These are phyloP conservation scores for Wickerhamiella pararugosa DNA, from an alignment of 1,139 yeast species.

Conservation along the genomic window DNA sequence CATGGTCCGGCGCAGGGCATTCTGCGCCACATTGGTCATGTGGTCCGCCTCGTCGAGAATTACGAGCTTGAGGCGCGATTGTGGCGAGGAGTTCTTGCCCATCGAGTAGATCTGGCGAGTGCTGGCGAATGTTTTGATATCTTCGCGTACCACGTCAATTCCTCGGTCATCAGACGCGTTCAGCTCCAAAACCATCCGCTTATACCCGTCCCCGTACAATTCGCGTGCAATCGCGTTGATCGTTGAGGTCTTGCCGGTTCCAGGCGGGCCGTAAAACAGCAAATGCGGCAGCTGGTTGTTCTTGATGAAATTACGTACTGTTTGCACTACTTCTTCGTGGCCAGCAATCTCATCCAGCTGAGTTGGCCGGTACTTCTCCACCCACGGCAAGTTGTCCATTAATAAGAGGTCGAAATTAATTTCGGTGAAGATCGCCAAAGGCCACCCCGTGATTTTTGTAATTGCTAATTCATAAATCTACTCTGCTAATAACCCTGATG, in stretches of 20 bases:
- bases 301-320: conserved; percentile 67
- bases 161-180: conserved; percentile 98
- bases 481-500: not conserved
- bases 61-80: conserved; percentile 51
- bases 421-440: too few relatives aligned
- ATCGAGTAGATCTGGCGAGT: conserved; percentile 85
- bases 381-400: conserved; percentile 33
- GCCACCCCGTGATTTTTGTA: not conserved
- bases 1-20: conserved; percentile 78
- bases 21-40: conserved; percentile 95
- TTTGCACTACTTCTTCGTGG: conserved; percentile 71
- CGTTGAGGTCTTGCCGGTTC: conserved; percentile 94
- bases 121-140: conserved; percentile 79
- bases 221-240: conserved; percentile 77
- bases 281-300: conserved; percentile 84
- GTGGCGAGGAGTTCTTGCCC: not conserved
- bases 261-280: conserved; percentile 97
- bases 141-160: conserved; percentile 78
- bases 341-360: conserved; percentile 80
- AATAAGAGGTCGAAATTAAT: not conserved
- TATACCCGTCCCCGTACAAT: conserved; percentile 53
- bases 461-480: not conserved
- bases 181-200: conserved; percentile 70
- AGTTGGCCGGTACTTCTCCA: conserved; percentile 87
- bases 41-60: conserved; percentile 98